These are phyloP conservation scores for Taiozyma onychis DNA, from an alignment of 1,139 yeast species.

Conservation along the genomic window DNA sequence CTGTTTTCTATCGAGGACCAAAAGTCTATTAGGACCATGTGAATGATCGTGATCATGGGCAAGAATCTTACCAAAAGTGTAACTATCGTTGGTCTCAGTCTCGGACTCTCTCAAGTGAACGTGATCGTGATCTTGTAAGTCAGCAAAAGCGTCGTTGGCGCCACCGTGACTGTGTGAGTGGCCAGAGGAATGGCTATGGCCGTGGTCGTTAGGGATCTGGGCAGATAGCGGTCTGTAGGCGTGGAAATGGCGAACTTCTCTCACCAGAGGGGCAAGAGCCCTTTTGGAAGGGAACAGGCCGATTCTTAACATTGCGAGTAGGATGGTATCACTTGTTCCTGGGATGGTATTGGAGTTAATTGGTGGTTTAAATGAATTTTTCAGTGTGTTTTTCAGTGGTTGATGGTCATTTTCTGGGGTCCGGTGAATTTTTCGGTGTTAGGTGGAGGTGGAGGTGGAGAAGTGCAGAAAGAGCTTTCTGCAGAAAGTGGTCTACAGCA, in stretches of 20 bases:
- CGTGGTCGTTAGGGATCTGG: constrained; percentile 16
- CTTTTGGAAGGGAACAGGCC: constrained; percentile 1
- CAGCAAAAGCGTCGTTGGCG: constrained; percentile 9
- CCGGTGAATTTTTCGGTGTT: not conserved
- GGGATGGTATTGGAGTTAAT: not conserved
- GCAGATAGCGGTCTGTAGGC: not conserved
- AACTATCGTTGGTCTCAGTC: constrained; percentile 31
- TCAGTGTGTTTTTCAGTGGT: not conserved
- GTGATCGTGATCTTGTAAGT: constrained; percentile 29
- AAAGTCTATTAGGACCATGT: constrained; percentile 32
- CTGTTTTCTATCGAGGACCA: constrained; percentile 33
- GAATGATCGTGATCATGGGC: constrained; percentile 30
- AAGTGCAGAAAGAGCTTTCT: not conserved
- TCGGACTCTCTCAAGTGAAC: constrained; percentile 34
- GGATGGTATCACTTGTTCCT: not conserved
- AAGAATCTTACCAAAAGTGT: constrained; percentile 25
- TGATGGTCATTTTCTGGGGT: not conserved
- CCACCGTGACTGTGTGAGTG: constrained; percentile 22
- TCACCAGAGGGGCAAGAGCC: not conserved
- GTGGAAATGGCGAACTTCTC: constrained; percentile 2
- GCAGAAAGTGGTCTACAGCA: not conserved
- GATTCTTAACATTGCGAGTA: constrained; percentile 1
- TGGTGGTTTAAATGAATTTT: not conserved
- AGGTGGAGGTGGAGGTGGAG: not conserved
- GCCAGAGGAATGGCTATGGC: constrained; percentile 22